Conservation (phyloP, 163 green algal species). For the Dunaliella salina region DNA sequence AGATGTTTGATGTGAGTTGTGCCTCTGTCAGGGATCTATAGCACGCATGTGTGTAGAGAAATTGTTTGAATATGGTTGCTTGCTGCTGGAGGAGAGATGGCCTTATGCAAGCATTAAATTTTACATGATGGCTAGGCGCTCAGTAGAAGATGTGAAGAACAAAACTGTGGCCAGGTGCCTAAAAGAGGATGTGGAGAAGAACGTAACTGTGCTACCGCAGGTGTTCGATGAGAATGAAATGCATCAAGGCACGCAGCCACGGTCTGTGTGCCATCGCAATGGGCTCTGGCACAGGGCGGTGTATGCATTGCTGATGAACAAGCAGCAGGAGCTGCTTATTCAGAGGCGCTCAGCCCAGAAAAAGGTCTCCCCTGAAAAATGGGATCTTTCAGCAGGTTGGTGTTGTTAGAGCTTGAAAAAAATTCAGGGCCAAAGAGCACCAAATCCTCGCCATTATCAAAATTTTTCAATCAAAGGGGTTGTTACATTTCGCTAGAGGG, state of each 20-base stretch:
- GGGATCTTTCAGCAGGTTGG: conserved; percentile 51
- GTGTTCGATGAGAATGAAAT: conserved; percentile 41
- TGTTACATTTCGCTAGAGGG: background rate
- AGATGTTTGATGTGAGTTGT: conserved; percentile 59
- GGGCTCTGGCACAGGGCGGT: conserved; percentile 66
- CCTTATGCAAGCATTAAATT: background rate
- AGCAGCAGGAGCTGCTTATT: conserved; percentile 43
- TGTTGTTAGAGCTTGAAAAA: no score
- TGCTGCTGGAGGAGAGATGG: background rate
- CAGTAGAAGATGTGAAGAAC: background rate
- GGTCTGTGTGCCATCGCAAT: conserved; percentile 42
- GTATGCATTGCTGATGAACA: conserved; percentile 62
- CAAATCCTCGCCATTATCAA: background rate
- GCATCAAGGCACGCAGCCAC: conserved; percentile 36
- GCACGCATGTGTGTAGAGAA: background rate
- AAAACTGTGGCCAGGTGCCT: background rate
- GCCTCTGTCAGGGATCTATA: no score
- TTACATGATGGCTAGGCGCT: background rate
- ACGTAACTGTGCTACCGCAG: background rate
- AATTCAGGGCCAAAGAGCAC: no score
- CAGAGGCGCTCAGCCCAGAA: conserved; percentile 54
- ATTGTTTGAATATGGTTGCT: background rate
- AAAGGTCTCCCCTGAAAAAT: conserved; percentile 59
- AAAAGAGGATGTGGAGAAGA: background rate
- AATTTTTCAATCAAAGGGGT: background rate